Percentiles rank a stretch among this genome's conserved stretches.
phyloP scores from a whole-genome alignment of 768 basidiomycete genomes.

The Lenzites betulinus region DNA sequence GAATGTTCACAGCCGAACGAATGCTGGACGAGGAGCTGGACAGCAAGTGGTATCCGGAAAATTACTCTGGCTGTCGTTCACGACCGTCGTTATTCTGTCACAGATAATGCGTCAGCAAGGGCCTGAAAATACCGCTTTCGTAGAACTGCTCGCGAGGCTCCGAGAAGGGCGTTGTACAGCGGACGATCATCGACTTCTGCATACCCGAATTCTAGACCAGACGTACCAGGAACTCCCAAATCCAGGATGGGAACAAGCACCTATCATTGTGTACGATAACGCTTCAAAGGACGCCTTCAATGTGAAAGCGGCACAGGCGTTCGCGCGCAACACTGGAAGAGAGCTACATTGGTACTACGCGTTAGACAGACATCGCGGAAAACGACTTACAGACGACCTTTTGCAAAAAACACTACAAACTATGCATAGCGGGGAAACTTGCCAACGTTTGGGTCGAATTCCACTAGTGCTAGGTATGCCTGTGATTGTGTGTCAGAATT shows the following conservation, averaged over 20 bases:
- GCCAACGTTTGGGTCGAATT: background rate
- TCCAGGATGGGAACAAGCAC: no score
- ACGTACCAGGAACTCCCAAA: no score
- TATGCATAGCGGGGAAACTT: background rate
- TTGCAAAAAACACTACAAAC: background rate
- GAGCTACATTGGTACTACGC: slow-evolving; percentile 11
- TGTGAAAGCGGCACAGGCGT: slow-evolving; percentile 11
- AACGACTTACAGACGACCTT: background rate
- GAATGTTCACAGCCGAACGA: background rate
- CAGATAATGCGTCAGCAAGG: slow-evolving; percentile 12
- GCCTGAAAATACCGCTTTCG: background rate
- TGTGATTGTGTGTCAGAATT: background rate
- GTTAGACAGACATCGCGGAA: background rate
- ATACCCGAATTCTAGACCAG: slow-evolving; percentile 5
- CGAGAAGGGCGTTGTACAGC: slow-evolving; percentile 4
- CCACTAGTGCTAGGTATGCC: background rate
- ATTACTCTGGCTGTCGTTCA: slow-evolving; percentile 14
- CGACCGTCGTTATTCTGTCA: background rate
- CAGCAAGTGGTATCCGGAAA: background rate
- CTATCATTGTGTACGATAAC: slow-evolving; percentile 5
- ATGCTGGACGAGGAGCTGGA: background rate
- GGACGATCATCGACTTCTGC: slow-evolving; percentile 3
- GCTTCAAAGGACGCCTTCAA: slow-evolving; percentile 22
- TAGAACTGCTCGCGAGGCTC: slow-evolving; percentile 12
- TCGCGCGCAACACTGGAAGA: background rate